phyloP scores from a whole-genome alignment of 768 basidiomycete species.

The Russula sp. region DNA sequence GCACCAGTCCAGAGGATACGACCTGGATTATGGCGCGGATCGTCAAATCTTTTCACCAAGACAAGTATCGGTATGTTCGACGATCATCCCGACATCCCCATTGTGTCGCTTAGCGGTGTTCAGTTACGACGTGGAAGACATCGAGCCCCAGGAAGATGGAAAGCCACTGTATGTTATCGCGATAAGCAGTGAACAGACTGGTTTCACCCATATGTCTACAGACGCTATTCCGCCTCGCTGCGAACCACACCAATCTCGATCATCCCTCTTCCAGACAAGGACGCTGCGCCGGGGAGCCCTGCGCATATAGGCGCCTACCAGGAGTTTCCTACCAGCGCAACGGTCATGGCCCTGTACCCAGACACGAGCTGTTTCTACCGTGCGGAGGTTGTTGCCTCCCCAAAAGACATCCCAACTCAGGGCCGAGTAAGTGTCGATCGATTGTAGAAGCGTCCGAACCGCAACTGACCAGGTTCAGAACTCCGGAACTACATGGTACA shows the following conservation, averaged over 20 bases:
- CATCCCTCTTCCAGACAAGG: constrained; percentile 75
- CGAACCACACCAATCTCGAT: constrained; percentile 38
- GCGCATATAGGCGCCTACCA: constrained; percentile 64
- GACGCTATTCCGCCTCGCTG: constrained; percentile 62
- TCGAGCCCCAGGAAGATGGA: constrained; percentile 76
- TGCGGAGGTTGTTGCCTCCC: constrained; percentile 72
- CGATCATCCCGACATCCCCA: neutral
- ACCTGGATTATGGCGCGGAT: constrained; percentile 78
- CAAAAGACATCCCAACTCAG: constrained; percentile 35
- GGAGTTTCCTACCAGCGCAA: constrained; percentile 62
- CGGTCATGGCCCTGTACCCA: constrained; percentile 82
- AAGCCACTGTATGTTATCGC: constrained; percentile 35
- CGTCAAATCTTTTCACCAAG: constrained; percentile 58
- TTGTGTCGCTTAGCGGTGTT: neutral
- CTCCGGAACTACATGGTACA: constrained; percentile 48
- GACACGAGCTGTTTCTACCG: constrained; percentile 90
- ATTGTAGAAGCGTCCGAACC: constrained; percentile 26
- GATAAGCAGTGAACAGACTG: neutral
- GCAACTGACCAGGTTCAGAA: constrained; percentile 17
- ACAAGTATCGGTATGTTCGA: constrained; percentile 55
- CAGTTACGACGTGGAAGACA: constrained; percentile 84
- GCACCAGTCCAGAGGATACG: constrained; percentile 41
- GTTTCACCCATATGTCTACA: constrained; percentile 24
- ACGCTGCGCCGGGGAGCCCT: constrained; percentile 46
- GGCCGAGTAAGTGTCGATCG: constrained; percentile 32